phyloP scores from a whole-genome alignment of 2,329 filamentous ascomycete species.

The Cryphonectria naterciae region DNA sequence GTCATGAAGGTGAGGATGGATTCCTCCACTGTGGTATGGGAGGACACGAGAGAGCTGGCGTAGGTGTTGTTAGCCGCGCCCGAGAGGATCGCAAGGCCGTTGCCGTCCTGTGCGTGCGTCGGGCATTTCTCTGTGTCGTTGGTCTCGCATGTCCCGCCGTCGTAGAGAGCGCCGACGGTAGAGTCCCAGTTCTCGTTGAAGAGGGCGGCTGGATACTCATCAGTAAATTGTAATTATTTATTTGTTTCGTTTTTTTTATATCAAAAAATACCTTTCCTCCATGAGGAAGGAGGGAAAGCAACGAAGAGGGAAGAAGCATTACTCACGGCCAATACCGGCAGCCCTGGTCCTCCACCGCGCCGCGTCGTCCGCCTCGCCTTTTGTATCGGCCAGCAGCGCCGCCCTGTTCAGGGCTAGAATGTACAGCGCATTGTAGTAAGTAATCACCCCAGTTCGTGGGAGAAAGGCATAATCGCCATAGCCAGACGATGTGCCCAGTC shows the following conservation, averaged over 20 bases:
- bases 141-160: constrained; percentile 41
- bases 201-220: constrained; percentile 36
- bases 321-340: constrained; percentile 35
- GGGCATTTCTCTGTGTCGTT: constrained; percentile 35
- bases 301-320: too few species aligned
- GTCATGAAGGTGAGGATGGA: constrained; percentile 47
- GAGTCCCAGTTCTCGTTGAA: constrained; percentile 47
- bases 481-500: constrained; percentile 46
- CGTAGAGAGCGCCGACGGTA: constrained; percentile 48
- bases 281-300: background rate
- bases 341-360: constrained; percentile 46
- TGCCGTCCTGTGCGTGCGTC: constrained; percentile 56
- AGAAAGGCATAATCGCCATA: constrained; percentile 59
- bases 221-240: background rate
- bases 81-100: constrained; percentile 50
- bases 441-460: constrained; percentile 49
- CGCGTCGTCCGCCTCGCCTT: constrained; percentile 40
- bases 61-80: constrained; percentile 39
- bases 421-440: constrained; percentile 58
- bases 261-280: too few species aligned
- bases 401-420: constrained; percentile 50
- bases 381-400: constrained; percentile 44
- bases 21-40: constrained; percentile 31
- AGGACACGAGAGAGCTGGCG: background rate
- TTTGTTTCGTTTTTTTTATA: too few species aligned